Conservation (phyloP, 495 filamentous ascomycete species). For the Hyaloscypha bicolor region DNA sequence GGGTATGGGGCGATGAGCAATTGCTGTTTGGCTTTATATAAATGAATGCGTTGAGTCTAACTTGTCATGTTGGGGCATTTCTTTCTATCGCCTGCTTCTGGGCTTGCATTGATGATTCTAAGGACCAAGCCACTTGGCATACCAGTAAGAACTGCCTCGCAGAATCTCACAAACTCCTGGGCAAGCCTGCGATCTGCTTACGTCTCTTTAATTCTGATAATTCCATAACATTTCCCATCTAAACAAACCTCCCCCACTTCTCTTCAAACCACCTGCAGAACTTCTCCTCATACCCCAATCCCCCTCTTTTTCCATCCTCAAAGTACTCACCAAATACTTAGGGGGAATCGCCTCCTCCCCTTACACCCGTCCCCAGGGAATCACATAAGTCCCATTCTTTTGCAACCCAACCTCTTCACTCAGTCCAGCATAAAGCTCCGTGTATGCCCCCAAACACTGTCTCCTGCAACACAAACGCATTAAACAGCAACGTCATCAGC, state of each 20-base stretch:
- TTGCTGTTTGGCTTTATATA: too few relatives aligned
- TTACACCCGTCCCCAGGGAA: constrained; percentile 21
- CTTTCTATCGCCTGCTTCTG: too few relatives aligned
- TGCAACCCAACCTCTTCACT: constrained; percentile 34
- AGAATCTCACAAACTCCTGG: too few relatives aligned
- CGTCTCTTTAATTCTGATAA: too few relatives aligned
- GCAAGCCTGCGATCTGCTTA: too few relatives aligned
- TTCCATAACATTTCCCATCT: background rate
- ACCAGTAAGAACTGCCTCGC: too few relatives aligned
- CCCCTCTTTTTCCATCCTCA: constrained; percentile 28
- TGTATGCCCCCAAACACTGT: constrained; percentile 42
- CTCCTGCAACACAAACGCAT: constrained; percentile 30
- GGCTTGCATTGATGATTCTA: too few relatives aligned
- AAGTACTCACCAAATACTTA: constrained; percentile 40
- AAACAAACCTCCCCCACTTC: constrained; percentile 23
- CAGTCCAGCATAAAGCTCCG: constrained; percentile 43
- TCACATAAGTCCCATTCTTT: constrained; percentile 18
- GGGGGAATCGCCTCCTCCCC: background rate
- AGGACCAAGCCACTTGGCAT: too few relatives aligned
- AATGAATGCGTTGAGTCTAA: too few relatives aligned
- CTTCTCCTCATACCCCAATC: constrained; percentile 30
- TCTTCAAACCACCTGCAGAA: constrained; percentile 41
- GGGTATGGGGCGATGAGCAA: too few relatives aligned
- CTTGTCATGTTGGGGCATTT: too few relatives aligned
- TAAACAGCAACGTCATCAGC: constrained; percentile 23